Base-by-base conservation (phyloP, 176 grass and related monocot species). In the Zea mays region DNA sequence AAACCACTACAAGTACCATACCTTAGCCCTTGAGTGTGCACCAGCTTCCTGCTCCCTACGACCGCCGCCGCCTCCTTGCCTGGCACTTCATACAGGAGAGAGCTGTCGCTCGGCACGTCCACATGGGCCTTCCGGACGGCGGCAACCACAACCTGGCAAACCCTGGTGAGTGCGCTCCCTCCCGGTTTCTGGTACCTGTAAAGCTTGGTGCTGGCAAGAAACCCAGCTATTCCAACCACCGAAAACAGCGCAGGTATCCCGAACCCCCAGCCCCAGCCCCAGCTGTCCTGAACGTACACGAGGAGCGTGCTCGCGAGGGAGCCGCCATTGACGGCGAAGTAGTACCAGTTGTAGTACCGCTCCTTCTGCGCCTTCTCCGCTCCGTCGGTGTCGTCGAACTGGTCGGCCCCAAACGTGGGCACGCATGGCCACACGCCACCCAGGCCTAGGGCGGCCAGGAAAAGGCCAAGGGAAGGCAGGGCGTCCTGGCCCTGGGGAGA, bases 351-450 rank as follows among this genome's bases (percentile, higher is more conserved):
- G 65, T 76, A 86, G 65, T 47, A 93, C 13, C 83, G 78, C 6
- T 55, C 82, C 71, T 93, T 90, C 36, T 80, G 80, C 8, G 38
- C 20, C 50, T 77, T 76, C 82, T 93, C 91, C 1, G 8, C 0
- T 3, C 3, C 21, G 21, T 93, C 85, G 0, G 85, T 80, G 41
- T 86, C 82, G 13, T 93, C 88, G 21, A 93, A 93, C n/a, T 93
- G 91, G 37, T 93, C 88, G 6, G 91, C 91, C 17, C 91, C 88
- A 33, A 93, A 93, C 21, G 91, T 76, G 0, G 91, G 82, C 10
- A 90, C 88, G 42, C 88, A 93, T 20, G 91, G 88, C 62, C 84
- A 85, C 37, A 93, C 77, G 6, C 88, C 91, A 39, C 91, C 91
- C 3, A 84, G 74, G 36, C 91, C 88, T 12, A 93, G 74, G 15